Percentiles rank a stretch among this genome's conserved stretches.
Evolutionary conservation across 805 yeast species (phyloP).

Genomic region (Blastobotrys peoriensis): DNA sequence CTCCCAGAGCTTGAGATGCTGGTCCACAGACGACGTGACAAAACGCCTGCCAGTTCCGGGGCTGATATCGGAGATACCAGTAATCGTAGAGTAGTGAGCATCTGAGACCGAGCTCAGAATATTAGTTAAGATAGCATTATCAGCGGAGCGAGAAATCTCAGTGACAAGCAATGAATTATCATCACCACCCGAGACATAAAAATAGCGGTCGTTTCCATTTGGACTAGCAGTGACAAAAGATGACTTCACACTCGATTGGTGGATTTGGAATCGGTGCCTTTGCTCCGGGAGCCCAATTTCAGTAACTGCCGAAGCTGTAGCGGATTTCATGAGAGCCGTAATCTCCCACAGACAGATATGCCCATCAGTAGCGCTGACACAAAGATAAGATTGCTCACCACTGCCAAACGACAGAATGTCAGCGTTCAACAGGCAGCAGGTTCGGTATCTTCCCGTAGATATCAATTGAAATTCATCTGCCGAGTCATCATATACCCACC

Average conservation of each 20-base stretch:
- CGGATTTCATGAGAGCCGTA: conserved; percentile 23
- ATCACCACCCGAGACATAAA: conserved; percentile 80
- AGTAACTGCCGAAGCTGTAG: too few species aligned
- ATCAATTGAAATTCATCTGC: conserved; percentile 39
- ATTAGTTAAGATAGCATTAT: conserved; percentile 14
- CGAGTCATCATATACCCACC: conserved; percentile 48
- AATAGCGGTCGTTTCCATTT: conserved; percentile 4
- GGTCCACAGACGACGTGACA: conserved; percentile 78
- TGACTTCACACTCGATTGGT: conserved; percentile 84
- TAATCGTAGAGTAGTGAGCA: conserved; percentile 87
- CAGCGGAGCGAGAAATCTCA: conserved; percentile 31
- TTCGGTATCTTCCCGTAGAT: conserved; percentile 49
- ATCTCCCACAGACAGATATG: conserved; percentile 58
- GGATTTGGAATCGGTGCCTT: conserved; percentile 43
- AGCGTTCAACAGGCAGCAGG: conserved; percentile 71
- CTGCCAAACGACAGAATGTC: conserved; percentile 34
- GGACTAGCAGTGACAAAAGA: conserved; percentile 25
- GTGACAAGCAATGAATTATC: conserved; percentile 65
- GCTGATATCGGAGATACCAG: conserved; percentile 39
- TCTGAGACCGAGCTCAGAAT: conserved; percentile 31
- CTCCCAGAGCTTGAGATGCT: conserved; percentile 63
- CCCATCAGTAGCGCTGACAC: conserved; percentile 82
- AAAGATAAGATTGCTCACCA: conserved; percentile 31
- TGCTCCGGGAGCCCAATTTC: background rate
- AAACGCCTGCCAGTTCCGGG: conserved; percentile 20